Base-by-base conservation (phyloP, 768 basidiomycete genomes). In the Asterophora parasitica region DNA sequence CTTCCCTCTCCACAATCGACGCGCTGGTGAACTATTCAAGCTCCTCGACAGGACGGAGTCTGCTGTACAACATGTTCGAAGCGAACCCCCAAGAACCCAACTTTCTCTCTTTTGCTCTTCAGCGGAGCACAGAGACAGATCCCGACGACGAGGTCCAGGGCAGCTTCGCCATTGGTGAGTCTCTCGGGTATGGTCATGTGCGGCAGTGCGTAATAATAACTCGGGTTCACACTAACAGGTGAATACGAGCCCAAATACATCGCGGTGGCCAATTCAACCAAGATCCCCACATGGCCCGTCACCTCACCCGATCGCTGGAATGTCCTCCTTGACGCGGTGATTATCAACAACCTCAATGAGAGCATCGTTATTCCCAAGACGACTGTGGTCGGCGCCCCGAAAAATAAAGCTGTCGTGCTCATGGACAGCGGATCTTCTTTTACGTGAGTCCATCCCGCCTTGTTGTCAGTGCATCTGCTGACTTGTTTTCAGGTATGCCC, bases 391-490 rank as follows among this genome's bases (percentile, higher is more conserved):
- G 71, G 68, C 26, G 88, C 77, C 1, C 86, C 88, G 5, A 67
- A 70, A 27, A 81, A 83, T 55, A 82, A 82, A 56, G 88, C 86
- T 5, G 87, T 92, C 39, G 77, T 79, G 17, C 69, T 88, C 27
- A 73, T 92, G 45, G 90, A 92, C 62, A 90, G 79, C 49, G 90
- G 90, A 5, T 83, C 90, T 3, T 88, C 89, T 2, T 89, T 81
- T 62, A 82, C 85, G 83, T 88, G 60, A 49, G 85, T 59, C 23
- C 15, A 35, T 49, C 17, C 35, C 52, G 19, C 23, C 19, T 4
- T 7, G 42, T 40, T 19, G 11, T 15, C 11, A 34, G 26, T 31
- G 36, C 13, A 16, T 30, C 34, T 48, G 39, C 31, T 48, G 28
- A 52, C 42, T 40, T 20, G 46, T n/a, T 39, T 47, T 34, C 58